phyloP scores from a whole-genome alignment of 2,329 filamentous ascomycete species.

The Triangularia setosa region DNA sequence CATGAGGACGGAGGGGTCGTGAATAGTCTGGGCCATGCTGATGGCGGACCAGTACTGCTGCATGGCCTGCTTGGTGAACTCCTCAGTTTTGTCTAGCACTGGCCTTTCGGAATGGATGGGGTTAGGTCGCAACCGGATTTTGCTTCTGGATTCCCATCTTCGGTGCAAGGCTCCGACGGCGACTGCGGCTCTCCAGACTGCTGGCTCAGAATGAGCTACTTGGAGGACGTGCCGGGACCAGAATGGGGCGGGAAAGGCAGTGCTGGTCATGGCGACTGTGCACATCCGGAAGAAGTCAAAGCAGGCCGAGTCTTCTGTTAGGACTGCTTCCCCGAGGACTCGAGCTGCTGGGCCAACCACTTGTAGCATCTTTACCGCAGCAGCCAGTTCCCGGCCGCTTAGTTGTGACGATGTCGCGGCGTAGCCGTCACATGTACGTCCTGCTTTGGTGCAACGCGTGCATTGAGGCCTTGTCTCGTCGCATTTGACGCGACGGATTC shows the following conservation, averaged over 20 bases:
- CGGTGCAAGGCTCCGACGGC: conserved; percentile 36
- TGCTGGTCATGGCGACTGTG: conserved; percentile 29
- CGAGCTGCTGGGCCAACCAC: conserved; percentile 30
- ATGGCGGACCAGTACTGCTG: conserved; percentile 30
- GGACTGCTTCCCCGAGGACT: conserved; percentile 17
- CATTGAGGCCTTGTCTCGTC: conserved; percentile 31
- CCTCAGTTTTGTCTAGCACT: background rate
- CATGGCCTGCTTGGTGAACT: conserved; percentile 25
- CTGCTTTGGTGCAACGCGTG: conserved; percentile 29
- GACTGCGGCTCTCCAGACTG: conserved; percentile 35
- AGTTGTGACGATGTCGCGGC: conserved; percentile 29
- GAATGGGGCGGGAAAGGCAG: conserved; percentile 29
- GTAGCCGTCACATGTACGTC: conserved; percentile 32
- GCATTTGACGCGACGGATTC: conserved; percentile 32
- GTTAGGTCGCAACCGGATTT: background rate
- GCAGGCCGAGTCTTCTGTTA: conserved; percentile 17
- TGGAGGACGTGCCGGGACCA: conserved; percentile 33
- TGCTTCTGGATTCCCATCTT: conserved; percentile 17
- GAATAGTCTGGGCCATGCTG: conserved; percentile 27
- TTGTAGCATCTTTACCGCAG: conserved; percentile 28
- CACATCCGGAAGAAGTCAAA: conserved; percentile 36
- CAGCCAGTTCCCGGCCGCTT: conserved; percentile 32
- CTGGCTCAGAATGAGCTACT: conserved; percentile 33
- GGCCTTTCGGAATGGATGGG: background rate
- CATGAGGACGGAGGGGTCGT: conserved; percentile 27